Base-by-base conservation (phyloP, 768 basidiomycete species). In the Clavaria fumosa region DNA sequence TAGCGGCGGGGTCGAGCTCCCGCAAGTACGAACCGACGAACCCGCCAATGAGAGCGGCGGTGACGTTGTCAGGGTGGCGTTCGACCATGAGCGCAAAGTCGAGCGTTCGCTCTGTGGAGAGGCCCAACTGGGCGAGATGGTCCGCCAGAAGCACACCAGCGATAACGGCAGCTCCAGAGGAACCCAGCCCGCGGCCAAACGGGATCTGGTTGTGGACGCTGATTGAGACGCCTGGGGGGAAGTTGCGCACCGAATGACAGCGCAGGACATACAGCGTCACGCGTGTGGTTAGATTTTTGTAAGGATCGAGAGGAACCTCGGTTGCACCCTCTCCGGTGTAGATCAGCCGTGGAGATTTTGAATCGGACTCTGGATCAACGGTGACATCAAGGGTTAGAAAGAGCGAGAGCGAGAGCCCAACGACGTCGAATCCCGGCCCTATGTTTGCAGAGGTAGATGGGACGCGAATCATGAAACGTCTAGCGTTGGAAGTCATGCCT, bases 21-120 rank as follows among this genome's bases (percentile, higher is more conserved):
- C 81, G 72, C 37, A 97, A 70, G 63, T 97, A 99, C 2, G 83
- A 85, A 14, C 95, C 95, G 18, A 96, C 86, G 57, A 99, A 97
- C 0, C 95, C 95, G 23, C 95, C 95, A 12, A 96, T 71, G 24
- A 99, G 73, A 0, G 91, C 93, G 2, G 95, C 95, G 1, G 95
- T 95, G 52, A 99, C 91, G 55, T 99, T 99, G 59, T 99, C 95
- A 11, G 95, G 95, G 54, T 99, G 95, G 12, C 95, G 72, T 60
- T 99, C 95, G 51, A 99, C 90, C 95, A 99, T 99, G 38, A 99
- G 68, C 1, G 93, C 91, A 52, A 85, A 93, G 60, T 99, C 95
- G 43, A 97, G 73, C 49, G 93, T 63, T 18, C 95, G 75, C 30
- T 66, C 69, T 20, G 55, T 62, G 10, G 81, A 56, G 7, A 97